These are phyloP conservation scores for Apium graveolens DNA, from an alignment of 129 eudicot genomes.

Conservation along the genomic window DNA sequence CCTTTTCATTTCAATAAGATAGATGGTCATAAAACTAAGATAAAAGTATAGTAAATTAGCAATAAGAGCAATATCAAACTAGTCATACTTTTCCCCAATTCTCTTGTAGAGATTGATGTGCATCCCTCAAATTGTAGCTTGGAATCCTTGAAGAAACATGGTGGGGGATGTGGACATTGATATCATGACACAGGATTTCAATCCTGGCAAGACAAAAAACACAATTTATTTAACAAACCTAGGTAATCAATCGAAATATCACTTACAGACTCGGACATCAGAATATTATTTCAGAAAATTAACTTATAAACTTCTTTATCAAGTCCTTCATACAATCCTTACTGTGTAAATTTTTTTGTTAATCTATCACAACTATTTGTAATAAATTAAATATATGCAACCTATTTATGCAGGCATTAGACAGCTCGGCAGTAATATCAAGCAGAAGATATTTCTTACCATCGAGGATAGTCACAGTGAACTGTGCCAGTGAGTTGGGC, in stretches of 20 bases:
- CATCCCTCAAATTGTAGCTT: constrained; percentile 77
- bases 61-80: neutral
- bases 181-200: constrained; percentile 85
- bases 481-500: constrained; percentile 97
- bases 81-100: constrained; percentile 88
- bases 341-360: neutral
- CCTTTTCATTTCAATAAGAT: neutral
- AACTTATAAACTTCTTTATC: neutral
- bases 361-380: neutral
- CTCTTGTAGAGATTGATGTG: constrained; percentile 74
- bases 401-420: neutral
- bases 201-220: constrained; percentile 49
- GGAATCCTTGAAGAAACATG: constrained; percentile 88
- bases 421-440: neutral
- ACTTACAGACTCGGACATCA: neutral
- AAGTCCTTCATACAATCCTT: neutral
- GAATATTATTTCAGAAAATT: neutral
- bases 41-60: neutral
- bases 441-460: constrained; percentile 30
- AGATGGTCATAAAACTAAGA: neutral
- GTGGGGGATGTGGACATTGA: constrained; percentile 90
- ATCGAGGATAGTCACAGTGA: constrained; percentile 92
- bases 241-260: no score
- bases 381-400: neutral
- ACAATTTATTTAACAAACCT: constrained; percentile 1